Conservation (phyloP, 177 flowering plant genomes). For the Vitis hybrid region DNA sequence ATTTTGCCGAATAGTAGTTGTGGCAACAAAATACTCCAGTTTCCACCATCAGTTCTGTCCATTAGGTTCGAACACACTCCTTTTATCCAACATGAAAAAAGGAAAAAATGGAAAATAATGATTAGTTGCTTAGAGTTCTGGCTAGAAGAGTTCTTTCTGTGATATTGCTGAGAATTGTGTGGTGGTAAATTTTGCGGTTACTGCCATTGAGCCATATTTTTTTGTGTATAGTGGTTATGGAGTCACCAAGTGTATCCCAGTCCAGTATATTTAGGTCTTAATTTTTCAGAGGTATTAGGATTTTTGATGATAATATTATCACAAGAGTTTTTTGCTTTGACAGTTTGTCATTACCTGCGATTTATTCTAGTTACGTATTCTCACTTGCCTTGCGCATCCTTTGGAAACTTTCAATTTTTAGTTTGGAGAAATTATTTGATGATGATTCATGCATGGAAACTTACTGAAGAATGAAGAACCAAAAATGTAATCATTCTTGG, state of each 20-base stretch:
- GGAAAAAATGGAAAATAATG: neutral
- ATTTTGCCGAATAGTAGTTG: slow-evolving; percentile 18
- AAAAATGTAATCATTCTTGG: too few relatives aligned
- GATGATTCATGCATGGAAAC: too few relatives aligned
- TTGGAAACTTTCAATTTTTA: too few relatives aligned
- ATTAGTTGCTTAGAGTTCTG: slow-evolving; percentile 12
- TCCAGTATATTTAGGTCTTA: slow-evolving; percentile 4
- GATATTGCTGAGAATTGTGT: slow-evolving; percentile 12
- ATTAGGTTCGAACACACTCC: neutral
- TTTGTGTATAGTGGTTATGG: slow-evolving; percentile 33
- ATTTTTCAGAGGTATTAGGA: neutral
- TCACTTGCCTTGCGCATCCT: neutral
- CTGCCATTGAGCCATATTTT: slow-evolving; percentile 27
- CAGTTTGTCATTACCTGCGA: neutral
- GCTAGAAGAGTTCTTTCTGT: slow-evolving; percentile 19
- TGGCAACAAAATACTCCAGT: neutral
- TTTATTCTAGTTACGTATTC: neutral
- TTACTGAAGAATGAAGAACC: too few relatives aligned
- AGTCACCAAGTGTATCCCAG: slow-evolving; percentile 21
- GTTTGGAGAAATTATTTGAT: too few relatives aligned
- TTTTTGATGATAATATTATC: slow-evolving; percentile 22
- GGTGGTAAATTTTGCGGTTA: slow-evolving; percentile 55
- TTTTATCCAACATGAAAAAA: neutral
- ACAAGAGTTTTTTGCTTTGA: slow-evolving; percentile 6
- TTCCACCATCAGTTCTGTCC: neutral